Percentiles rank a stretch among this genome's conserved stretches.
phyloP scores from a whole-genome alignment of 176 grass and related monocot genomes.

The Cenchrus americanus region DNA sequence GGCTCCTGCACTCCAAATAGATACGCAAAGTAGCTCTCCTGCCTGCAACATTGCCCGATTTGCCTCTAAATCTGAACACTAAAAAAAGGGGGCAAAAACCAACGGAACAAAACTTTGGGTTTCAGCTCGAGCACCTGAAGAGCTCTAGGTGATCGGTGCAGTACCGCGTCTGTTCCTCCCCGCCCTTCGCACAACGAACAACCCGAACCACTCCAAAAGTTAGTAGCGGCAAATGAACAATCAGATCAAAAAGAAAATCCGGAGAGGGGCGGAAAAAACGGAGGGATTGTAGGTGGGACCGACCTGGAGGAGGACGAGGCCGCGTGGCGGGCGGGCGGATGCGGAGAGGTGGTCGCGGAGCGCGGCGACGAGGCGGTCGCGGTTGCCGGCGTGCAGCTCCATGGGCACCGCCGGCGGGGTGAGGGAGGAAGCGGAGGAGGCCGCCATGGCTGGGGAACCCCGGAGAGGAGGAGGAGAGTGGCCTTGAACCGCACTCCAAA shows the following conservation, averaged over 20 bases:
- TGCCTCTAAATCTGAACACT: background rate
- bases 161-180: slow-evolving; percentile 75
- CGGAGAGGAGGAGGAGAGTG: background rate
- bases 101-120: background rate
- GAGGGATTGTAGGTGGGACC: no score
- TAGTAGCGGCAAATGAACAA: background rate
- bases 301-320: slow-evolving; percentile 84
- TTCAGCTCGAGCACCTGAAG: slow-evolving; percentile 54
- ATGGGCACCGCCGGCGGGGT: slow-evolving; percentile 68
- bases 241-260: background rate
- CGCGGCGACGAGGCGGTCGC: slow-evolving; percentile 60
- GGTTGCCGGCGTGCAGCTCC: slow-evolving; percentile 84
- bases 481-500: slow-evolving; percentile 31
- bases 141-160: slow-evolving; percentile 84
- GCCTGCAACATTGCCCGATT: slow-evolving; percentile 49
- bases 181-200: slow-evolving; percentile 45
- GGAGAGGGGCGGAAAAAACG: no score
- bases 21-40: slow-evolving; percentile 97
- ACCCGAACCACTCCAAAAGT: background rate
- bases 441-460: slow-evolving; percentile 45
- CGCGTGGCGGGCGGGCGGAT: slow-evolving; percentile 49
- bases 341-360: slow-evolving; percentile 63
- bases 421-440: slow-evolving; percentile 42
- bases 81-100: background rate
- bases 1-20: slow-evolving; percentile 85